phyloP scores from a whole-genome alignment of 306 rosid species.

The Leucaena leucocephala region DNA sequence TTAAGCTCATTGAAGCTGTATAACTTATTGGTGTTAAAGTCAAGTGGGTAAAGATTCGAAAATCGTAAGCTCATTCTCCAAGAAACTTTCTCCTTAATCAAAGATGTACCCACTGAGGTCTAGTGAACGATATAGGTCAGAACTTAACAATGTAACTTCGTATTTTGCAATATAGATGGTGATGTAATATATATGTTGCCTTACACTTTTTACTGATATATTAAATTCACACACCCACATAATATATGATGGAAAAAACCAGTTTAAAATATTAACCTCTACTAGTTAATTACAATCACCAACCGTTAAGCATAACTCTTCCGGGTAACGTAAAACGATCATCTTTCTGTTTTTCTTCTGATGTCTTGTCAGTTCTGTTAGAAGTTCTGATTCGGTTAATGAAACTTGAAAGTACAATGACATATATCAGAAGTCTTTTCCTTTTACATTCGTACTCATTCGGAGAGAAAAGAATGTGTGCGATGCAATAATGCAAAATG shows the following conservation, averaged over 20 bases:
- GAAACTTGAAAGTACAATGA: not conserved
- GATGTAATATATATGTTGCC: constrained; percentile 18
- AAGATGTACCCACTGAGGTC: constrained; percentile 11
- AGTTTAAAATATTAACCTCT: not conserved
- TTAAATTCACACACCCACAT: not conserved
- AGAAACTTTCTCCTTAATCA: constrained; percentile 9
- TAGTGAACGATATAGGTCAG: constrained; percentile 5
- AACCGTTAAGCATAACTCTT: not conserved
- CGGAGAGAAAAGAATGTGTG: not conserved
- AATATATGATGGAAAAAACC: not conserved
- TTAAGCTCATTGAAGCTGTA: not conserved
- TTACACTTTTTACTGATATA: not conserved
- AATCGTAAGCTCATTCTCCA: constrained; percentile 23
- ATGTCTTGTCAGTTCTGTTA: constrained; percentile 2
- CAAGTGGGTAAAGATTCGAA: constrained; percentile 20
- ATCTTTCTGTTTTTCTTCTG: not conserved
- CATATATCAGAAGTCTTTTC: not conserved
- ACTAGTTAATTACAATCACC: not conserved
- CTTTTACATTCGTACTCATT: not conserved
- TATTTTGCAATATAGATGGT: constrained; percentile 16
- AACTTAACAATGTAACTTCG: constrained; percentile 10
- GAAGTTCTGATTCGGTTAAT: not conserved
- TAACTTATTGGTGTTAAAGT: not conserved
- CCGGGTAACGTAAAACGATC: not conserved
- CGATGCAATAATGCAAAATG: not conserved